Evolutionary conservation across 768 basidiomycete species (phyloP), one percentile per base, ranked within the genome.

Genomic region (Mycena kentingensis): DNA sequence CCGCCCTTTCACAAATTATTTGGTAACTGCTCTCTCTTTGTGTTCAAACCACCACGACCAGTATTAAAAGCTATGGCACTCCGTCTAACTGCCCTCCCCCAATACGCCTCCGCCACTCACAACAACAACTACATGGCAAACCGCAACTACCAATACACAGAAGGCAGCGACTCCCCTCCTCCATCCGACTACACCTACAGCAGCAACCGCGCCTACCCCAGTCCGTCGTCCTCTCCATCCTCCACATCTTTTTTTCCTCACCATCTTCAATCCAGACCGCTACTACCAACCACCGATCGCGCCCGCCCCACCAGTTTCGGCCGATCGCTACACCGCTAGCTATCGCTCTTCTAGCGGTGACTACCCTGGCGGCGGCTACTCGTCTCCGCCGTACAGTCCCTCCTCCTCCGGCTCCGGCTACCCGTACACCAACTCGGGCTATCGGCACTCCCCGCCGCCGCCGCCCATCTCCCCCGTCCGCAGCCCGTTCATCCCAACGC

Each of bases 401-500:
- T 46, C 51, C 31, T 41, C 4, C 22, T 28, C 57, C 12, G 21
- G 49, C 50, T n/a, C n/a, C n/a, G 26, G 25, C 5, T 58, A 58
- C 44, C 48, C 56, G 2, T 32, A 38, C 35, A 29, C 46, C 36
- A n/a, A 34, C 15, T 10, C 37, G 37, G 55, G 49, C 10, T 51
- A 56, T 45, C 49, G 5, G 26, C 32, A 44, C 1, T 21, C 45
- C 31, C 34, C 25, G 27, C 51, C 44, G 13, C 31, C 29, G 19
- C 46, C 67, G 8, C 18, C 49, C 3, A 60, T 60, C 54, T 55
- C 25, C 60, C 56, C 61, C 52, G 35, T 60, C 2, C 56, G 65
- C 21, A 63, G 62, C 3, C 69, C 70, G 5, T 81, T 80, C 58
- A 76, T 80, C 35, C 76, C 79, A 4, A 80, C 79, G 1, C 79